A percentile compares a stretch with the other conserved stretches of the same genome.
phyloP scores from a whole-genome alignment of 2,329 filamentous ascomycete species.

The Raffaelea albimanens region DNA sequence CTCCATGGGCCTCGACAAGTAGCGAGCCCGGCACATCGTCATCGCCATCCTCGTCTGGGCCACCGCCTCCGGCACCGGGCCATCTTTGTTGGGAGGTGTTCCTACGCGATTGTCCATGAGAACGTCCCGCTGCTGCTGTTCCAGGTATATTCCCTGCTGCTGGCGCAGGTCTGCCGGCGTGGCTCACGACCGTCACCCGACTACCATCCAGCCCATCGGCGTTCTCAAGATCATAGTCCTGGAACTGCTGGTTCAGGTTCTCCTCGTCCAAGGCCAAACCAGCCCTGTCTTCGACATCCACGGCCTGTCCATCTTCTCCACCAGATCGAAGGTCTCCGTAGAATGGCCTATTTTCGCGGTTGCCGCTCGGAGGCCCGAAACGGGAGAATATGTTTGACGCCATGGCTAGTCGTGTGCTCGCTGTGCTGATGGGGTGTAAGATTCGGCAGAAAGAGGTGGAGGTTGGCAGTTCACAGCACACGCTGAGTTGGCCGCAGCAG shows the following conservation, averaged over 20 bases:
- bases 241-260: slow-evolving; percentile 41
- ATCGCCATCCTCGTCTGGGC: slow-evolving; percentile 38
- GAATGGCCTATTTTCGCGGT: slow-evolving; percentile 31
- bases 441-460: too few species aligned
- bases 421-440: too few species aligned
- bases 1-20: slow-evolving; percentile 39
- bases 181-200: slow-evolving; percentile 25
- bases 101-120: not conserved
- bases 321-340: slow-evolving; percentile 38
- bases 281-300: slow-evolving; percentile 33
- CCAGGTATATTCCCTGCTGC: not conserved
- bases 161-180: not conserved
- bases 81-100: slow-evolving; percentile 5
- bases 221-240: slow-evolving; percentile 37
- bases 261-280: slow-evolving; percentile 41
- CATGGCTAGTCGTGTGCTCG: slow-evolving; percentile 22
- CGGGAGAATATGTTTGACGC: slow-evolving; percentile 38
- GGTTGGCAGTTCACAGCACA: too few species aligned
- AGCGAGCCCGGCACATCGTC: slow-evolving; percentile 58
- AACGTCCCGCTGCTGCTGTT: not conserved
- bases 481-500: too few species aligned
- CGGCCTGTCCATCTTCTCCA: slow-evolving; percentile 19
- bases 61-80: slow-evolving; percentile 17
- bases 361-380: slow-evolving; percentile 24
- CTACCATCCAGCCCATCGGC: slow-evolving; percentile 36